Evolutionary conservation across 768 basidiomycete species (phyloP).

Genomic region (Boletus bicolor): DNA sequence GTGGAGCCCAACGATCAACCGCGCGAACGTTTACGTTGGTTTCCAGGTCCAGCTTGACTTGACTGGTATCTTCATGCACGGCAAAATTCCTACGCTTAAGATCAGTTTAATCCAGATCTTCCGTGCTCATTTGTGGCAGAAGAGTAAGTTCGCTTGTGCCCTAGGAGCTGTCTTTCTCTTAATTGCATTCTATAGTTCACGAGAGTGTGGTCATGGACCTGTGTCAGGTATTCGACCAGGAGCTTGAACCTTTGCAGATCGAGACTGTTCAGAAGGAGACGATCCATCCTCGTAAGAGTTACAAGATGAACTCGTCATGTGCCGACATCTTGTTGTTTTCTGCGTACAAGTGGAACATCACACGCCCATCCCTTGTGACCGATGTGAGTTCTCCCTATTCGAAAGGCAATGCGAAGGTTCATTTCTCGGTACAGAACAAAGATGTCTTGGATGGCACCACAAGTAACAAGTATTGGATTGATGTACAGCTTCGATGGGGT

Average conservation of each 20-base stretch:
- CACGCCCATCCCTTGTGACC: slow-evolving; percentile 91
- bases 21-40: slow-evolving; percentile 99
- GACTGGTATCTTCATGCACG: slow-evolving; percentile 98
- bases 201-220: slow-evolving; percentile 93
- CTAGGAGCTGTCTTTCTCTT: slow-evolving; percentile 11
- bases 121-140: slow-evolving; percentile 99
- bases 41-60: slow-evolving; percentile 99
- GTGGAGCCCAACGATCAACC: slow-evolving; percentile 99
- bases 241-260: slow-evolving; percentile 95
- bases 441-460: slow-evolving; percentile 98
- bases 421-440: slow-evolving; percentile 57
- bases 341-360: slow-evolving; percentile 97
- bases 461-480: slow-evolving; percentile 98
- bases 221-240: slow-evolving; percentile 99
- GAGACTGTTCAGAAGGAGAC: slow-evolving; percentile 99
- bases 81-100: slow-evolving; percentile 96
- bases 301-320: slow-evolving; percentile 99
- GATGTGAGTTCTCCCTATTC: slow-evolving; percentile 53
- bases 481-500: slow-evolving; percentile 93
- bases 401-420: neutral
- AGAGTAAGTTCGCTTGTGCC: slow-evolving; percentile 60
- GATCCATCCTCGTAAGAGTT: slow-evolving; percentile 98
- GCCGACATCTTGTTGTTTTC: slow-evolving; percentile 98
- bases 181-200: slow-evolving; percentile 51
- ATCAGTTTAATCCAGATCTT: slow-evolving; percentile 99